A percentile compares a stretch with the other conserved stretches of the same genome.
Conservation (phyloP, 2,329 filamentous ascomycete genomes). For the Claviceps sorghi region DNA sequence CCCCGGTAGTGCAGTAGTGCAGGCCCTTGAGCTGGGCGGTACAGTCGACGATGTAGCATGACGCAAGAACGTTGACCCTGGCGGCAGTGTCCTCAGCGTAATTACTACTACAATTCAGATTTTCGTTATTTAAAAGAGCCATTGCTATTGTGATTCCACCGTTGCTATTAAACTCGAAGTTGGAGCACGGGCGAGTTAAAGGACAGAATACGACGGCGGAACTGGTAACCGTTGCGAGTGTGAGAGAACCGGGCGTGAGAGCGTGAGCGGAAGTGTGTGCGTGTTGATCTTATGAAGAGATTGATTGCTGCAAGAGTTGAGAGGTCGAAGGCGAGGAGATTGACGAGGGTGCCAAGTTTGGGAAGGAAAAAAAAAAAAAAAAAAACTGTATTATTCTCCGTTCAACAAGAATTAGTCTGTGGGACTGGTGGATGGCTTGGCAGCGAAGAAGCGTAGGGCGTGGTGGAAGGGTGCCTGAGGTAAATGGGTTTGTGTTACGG, state of each 20-base stretch:
- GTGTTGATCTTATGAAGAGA: neutral
- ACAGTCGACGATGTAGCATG: slow-evolving; percentile 74
- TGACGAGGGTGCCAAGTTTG: neutral
- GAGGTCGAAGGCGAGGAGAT: neutral
- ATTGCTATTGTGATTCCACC: slow-evolving; percentile 25
- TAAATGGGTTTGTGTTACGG: neutral
- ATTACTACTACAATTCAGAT: slow-evolving; percentile 59
- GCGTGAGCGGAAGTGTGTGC: neutral
- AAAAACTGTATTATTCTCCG: neutral
- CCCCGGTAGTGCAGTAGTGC: slow-evolving; percentile 91
- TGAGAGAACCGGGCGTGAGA: too few species aligned
- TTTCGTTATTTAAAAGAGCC: slow-evolving; percentile 58
- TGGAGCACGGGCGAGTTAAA: slow-evolving; percentile 1
- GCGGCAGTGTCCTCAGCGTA: slow-evolving; percentile 53
- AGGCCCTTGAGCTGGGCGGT: slow-evolving; percentile 63
- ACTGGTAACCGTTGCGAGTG: neutral
- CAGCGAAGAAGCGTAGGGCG: neutral
- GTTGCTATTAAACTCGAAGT: slow-evolving; percentile 10
- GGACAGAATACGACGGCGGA: slow-evolving; percentile 5
- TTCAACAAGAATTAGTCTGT: neutral
- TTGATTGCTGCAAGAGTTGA: neutral
- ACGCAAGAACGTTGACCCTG: slow-evolving; percentile 68
- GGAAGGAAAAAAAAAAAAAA: too few species aligned
- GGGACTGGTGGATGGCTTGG: neutral
- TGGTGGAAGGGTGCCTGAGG: neutral